phyloP scores from a whole-genome alignment of 345 rosid genomes.

The Brassica juncea region DNA sequence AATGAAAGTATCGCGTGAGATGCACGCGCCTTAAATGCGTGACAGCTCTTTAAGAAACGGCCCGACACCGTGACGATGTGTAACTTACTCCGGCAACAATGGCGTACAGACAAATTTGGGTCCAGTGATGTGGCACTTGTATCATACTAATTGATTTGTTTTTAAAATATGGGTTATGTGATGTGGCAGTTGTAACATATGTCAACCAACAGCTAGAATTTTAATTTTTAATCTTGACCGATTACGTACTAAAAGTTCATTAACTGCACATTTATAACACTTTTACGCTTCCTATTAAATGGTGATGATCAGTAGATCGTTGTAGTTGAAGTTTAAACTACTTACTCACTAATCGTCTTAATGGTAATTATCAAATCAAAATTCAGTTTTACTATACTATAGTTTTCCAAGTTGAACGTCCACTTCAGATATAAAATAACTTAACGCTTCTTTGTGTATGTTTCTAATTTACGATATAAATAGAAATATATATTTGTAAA shows the following conservation, averaged over 20 bases:
- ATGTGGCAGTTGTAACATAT: not conserved
- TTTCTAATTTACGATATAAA: not conserved
- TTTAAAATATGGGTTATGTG: too few species aligned
- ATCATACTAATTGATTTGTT: not conserved
- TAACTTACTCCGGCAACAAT: constrained; percentile 21
- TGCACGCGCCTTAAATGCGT: constrained; percentile 23
- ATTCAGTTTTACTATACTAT: too few species aligned
- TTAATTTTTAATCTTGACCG: constrained; percentile 14
- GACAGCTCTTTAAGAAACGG: constrained; percentile 10
- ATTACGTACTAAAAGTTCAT: constrained; percentile 10
- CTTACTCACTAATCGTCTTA: not conserved
- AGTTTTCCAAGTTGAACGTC: not conserved
- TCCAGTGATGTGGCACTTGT: constrained; percentile 34
- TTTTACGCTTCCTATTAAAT: constrained; percentile 9
- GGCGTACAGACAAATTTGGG: constrained; percentile 19
- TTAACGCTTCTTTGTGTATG: not conserved
- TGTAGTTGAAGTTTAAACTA: constrained; percentile 16
- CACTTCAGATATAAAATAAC: not conserved
- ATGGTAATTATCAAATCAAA: too few species aligned
- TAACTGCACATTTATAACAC: constrained; percentile 13
- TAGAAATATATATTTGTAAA: not conserved
- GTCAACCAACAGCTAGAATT: not conserved
- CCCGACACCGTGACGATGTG: constrained; percentile 34
- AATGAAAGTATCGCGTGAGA: not conserved
- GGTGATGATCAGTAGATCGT: constrained; percentile 1